Conservation (phyloP, 2,329 filamentous ascomycete genomes). For the Cladosporium sphaerospermum region DNA sequence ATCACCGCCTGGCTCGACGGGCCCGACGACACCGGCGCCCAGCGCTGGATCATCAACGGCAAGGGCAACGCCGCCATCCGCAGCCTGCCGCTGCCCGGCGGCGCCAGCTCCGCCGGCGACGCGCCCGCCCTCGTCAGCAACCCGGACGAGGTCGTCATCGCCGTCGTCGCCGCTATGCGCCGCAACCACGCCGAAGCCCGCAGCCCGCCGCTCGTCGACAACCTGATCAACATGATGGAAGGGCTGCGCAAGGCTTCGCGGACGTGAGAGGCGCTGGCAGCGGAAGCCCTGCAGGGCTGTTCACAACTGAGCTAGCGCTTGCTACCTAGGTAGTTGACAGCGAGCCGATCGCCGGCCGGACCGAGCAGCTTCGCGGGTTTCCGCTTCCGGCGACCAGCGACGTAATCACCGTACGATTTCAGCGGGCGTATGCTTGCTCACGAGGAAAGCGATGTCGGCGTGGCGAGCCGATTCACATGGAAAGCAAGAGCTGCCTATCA, state of each 20-base stretch:
- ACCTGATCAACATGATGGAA: constrained; percentile 57
- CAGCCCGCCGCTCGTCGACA: constrained; percentile 59
- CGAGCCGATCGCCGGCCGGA: no score
- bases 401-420: no score
- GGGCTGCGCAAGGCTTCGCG: constrained; percentile 41
- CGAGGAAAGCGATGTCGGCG: no score
- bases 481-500: no score
- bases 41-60: constrained; percentile 32
- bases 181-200: constrained; percentile 42
- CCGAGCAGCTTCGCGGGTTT: no score
- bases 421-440: no score
- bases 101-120: neutral
- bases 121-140: constrained; percentile 42
- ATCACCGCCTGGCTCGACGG: constrained; percentile 51
- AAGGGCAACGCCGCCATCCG: constrained; percentile 29
- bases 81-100: constrained; percentile 12
- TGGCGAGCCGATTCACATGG: no score
- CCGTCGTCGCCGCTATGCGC: constrained; percentile 52
- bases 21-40: constrained; percentile 46
- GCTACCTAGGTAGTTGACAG: no score
- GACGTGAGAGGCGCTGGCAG: constrained; percentile 14
- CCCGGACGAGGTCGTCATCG: constrained; percentile 53
- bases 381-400: no score
- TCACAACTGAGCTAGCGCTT: neutral
- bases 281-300: neutral